A percentile compares a stretch with the other conserved stretches of the same genome.
phyloP scores from a whole-genome alignment of 1,284 basidiomycete species.

The Moniliella sp. region DNA sequence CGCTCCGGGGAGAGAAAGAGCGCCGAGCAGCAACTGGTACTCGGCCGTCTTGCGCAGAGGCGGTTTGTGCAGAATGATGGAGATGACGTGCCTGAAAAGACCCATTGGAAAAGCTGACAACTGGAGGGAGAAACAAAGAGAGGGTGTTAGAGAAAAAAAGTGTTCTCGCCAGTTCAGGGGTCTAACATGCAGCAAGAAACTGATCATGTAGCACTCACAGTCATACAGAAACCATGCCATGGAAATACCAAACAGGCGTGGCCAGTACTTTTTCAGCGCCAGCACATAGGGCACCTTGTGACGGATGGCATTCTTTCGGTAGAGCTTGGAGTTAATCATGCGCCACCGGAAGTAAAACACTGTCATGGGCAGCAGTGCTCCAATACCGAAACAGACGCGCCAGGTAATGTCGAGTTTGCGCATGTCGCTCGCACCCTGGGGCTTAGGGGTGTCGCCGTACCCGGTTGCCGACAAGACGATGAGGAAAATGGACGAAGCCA shows the following conservation, averaged over 20 bases:
- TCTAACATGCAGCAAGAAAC: no score
- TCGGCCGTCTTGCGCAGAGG: conserved; percentile 39
- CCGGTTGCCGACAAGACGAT: conserved; percentile 44
- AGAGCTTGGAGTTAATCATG: conserved; percentile 50
- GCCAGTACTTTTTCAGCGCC: conserved; percentile 49
- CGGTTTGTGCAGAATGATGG: conserved; percentile 42
- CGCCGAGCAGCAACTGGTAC: conserved; percentile 49
- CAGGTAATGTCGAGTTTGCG: conserved; percentile 50
- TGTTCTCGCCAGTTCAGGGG: no score
- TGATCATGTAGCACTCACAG: no score
- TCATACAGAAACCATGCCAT: conserved; percentile 4
- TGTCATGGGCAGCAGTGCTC: conserved; percentile 46
- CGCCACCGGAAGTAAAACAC: conserved; percentile 52
- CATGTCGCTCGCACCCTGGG: conserved; percentile 37
- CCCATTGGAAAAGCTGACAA: conserved; percentile 37
- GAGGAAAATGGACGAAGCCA: conserved; percentile 50
- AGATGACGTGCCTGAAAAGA: conserved; percentile 15
- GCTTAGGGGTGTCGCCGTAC: conserved; percentile 7
- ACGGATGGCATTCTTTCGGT: conserved; percentile 10
- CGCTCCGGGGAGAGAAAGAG: conserved; percentile 48
- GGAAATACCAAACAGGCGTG: conserved; percentile 9
- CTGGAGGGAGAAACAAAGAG: no score
- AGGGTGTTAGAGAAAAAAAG: no score
- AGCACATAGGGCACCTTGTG: conserved; percentile 45
- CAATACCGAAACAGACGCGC: conserved; percentile 54